Percentiles rank a stretch among this genome's conserved stretches.
These are phyloP conservation scores for Phytophthora constricta DNA, from an alignment of 352 stramenopile species.

Conservation along the genomic window DNA sequence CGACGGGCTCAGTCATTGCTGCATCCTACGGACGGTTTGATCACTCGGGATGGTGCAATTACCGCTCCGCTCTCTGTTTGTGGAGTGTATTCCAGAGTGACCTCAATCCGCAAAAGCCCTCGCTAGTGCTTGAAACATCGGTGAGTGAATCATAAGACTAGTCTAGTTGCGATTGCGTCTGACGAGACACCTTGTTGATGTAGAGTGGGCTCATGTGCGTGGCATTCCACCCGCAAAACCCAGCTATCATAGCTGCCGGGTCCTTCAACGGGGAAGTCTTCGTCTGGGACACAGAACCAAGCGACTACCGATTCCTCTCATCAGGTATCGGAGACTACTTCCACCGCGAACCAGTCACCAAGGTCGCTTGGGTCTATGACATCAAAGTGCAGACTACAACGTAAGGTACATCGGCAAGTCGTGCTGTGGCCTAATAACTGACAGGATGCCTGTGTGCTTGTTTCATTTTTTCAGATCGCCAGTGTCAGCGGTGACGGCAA, in stretches of 20 bases:
- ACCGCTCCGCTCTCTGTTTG: conserved; percentile 82
- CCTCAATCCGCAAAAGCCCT: conserved; percentile 68
- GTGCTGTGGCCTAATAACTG: neutral
- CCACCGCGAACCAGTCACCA: conserved; percentile 86
- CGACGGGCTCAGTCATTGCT: conserved; percentile 82
- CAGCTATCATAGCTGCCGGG: conserved; percentile 80
- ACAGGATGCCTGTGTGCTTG: neutral
- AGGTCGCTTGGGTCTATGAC: conserved; percentile 85
- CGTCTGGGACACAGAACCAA: conserved; percentile 76
- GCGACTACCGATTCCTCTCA: conserved; percentile 70
- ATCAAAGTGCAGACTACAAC: conserved; percentile 76
- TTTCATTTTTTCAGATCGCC: conserved; percentile 42
- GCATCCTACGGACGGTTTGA: conserved; percentile 87
- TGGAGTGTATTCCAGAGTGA: conserved; percentile 89
- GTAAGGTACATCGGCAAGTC: conserved; percentile 24
- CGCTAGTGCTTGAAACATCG: conserved; percentile 80
- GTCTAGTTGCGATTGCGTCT: neutral
- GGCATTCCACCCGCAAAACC: conserved; percentile 83
- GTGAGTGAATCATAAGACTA: conserved; percentile 31
- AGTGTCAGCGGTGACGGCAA: conserved; percentile 88
- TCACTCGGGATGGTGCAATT: conserved; percentile 89
- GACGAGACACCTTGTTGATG: neutral
- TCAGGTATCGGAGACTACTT: conserved; percentile 91
- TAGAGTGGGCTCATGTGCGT: conserved; percentile 90
- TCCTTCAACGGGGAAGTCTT: conserved; percentile 91